Evolutionary conservation across 352 stramenopile genomes (phyloP).

Genomic region (Globisporangium acanthophoron): DNA sequence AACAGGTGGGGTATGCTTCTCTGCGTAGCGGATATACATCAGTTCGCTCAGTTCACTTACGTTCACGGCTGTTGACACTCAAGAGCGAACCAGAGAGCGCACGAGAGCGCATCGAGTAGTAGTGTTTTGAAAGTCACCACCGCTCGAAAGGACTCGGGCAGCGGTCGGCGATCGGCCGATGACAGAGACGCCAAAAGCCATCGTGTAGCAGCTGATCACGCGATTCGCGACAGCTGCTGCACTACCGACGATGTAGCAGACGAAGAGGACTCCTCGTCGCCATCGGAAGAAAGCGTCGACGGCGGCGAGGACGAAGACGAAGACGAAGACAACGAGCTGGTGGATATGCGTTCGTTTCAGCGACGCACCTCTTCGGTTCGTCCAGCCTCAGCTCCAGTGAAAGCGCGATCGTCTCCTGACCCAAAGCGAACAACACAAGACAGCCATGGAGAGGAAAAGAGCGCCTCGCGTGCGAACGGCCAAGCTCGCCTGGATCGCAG

Average conservation of each 20-base stretch:
- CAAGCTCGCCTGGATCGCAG: neutral
- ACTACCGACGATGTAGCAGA: constrained; percentile 14
- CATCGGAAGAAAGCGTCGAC: neutral
- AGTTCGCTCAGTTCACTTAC: neutral
- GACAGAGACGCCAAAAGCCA: neutral
- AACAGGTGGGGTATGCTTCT: constrained; percentile 2
- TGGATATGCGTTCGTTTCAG: neutral
- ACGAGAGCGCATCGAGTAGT: neutral
- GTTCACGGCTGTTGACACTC: neutral
- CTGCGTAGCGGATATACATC: neutral
- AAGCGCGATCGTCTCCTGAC: neutral
- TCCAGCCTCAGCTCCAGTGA: constrained; percentile 17
- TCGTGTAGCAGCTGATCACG: neutral
- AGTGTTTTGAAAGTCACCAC: neutral
- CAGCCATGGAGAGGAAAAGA: neutral
- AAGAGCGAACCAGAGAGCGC: neutral
- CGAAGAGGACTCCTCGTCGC: neutral
- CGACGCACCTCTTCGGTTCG: constrained; percentile 1
- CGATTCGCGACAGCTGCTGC: constrained; percentile 10
- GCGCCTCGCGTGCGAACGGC: neutral
- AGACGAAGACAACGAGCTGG: neutral
- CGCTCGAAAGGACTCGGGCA: neutral
- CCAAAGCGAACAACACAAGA: neutral
- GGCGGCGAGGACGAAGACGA: neutral
- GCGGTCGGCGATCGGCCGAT: neutral